A percentile compares a stretch with the other conserved stretches of the same genome.
These are phyloP conservation scores for Penicillium sp. DNA, from an alignment of 2,329 filamentous ascomycete genomes.

Conservation along the genomic window DNA sequence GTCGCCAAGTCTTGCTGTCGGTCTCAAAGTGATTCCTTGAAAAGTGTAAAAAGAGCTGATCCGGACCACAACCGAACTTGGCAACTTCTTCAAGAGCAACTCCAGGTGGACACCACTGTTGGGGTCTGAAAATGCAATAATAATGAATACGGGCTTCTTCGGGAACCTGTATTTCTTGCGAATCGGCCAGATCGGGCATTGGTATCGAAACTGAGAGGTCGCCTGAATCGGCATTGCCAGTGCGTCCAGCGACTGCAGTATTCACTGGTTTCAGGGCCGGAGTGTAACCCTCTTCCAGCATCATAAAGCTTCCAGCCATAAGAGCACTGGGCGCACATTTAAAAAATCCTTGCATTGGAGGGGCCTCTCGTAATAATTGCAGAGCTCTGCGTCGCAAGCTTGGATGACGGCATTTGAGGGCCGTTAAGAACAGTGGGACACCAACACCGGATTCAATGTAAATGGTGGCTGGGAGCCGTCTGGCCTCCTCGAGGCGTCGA, in stretches of 20 bases:
- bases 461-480: slow-evolving; percentile 20
- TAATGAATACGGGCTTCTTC: slow-evolving; percentile 27
- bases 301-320: slow-evolving; percentile 20
- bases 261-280: neutral
- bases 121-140: slow-evolving; percentile 21
- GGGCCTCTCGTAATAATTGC: slow-evolving; percentile 17
- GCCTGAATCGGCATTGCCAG: too few species aligned
- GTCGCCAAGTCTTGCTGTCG: slow-evolving; percentile 18
- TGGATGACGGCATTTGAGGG: slow-evolving; percentile 26
- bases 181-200: neutral
- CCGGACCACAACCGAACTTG: slow-evolving; percentile 12
- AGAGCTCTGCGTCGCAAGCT: slow-evolving; percentile 23
- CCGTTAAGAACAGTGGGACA: slow-evolving; percentile 22
- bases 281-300: slow-evolving; percentile 18
- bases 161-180: slow-evolving; percentile 5
- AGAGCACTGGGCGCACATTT: slow-evolving; percentile 19
- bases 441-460: slow-evolving; percentile 25
- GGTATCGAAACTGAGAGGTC: neutral
- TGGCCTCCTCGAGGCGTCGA: slow-evolving; percentile 5
- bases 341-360: slow-evolving; percentile 26
- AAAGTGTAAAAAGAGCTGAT: slow-evolving; percentile 23
- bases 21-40: slow-evolving; percentile 18
- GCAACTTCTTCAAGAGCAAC: slow-evolving; percentile 15
- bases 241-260: neutral
- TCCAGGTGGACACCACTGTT: slow-evolving; percentile 11